Evolutionary conservation across 257 asterid species (phyloP), one percentile per base, ranked within the genome.

Genomic region (Voacanga thouarsii): DNA sequence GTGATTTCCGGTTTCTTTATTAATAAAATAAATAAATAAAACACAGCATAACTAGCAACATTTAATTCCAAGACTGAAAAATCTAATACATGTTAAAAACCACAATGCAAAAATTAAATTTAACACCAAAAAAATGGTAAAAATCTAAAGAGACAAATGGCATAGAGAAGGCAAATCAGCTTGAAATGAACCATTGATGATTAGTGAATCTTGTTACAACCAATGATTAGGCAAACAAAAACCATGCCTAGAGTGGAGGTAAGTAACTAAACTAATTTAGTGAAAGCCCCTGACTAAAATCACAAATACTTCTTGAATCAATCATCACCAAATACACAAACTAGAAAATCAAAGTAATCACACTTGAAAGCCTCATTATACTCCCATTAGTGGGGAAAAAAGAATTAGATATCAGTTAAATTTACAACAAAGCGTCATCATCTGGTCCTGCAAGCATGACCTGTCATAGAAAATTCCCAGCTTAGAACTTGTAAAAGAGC

Each of bases 371-470:
- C 49, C 61, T 49, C 43, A 41, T 55, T 76, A 49, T 63, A 76
- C 82, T 72, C 74, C 33, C 75, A 73, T 82, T 84, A 82, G 87
- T 79, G 51, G 78, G 70, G 81, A 24, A 39, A 30, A 71, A 60
- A 55, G 74, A 73, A 55, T 80, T 79, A 79, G 60, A 82, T 72
- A 72, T 86, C 87, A 77, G 89, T 88, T 85, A 80, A 39, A 66
- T 80, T 88, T 88, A 95, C 87, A 93, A 77, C 87, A 93, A 74
- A 23, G 96, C 99, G 49, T 95, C 97, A 10, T 95, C 99, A 59
- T 93, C 99, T 74, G 98, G 99, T 79, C 99, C 99, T 21, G 96
- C 98, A 79, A 95, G 98, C 79, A 89, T 81, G 15, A 95, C 94
- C 99, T 95, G 85, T 81, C 78, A 63, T 37, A 28, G 30, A 63